Conservation (phyloP, 139 green algal species). For the Parachlorella kessleri region DNA sequence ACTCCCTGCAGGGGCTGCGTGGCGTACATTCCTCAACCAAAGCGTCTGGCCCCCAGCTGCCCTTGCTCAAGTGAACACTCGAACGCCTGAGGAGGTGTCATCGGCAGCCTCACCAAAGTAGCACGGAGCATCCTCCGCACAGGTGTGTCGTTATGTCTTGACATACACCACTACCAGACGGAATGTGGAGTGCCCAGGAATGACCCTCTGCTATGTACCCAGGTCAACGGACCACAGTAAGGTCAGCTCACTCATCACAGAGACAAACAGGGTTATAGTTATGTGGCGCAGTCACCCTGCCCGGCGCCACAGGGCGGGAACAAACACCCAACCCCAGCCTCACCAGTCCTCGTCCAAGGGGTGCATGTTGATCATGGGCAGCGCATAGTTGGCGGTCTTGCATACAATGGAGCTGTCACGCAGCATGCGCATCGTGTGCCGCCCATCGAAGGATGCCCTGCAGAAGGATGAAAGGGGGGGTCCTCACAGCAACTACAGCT, state of each 20-base stretch:
- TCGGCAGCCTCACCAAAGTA: background rate
- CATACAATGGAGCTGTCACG: constrained; percentile 65
- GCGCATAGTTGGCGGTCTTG: constrained; percentile 65
- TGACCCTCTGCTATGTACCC: too few relatives aligned
- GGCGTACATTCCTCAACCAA: too few relatives aligned
- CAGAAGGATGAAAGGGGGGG: background rate
- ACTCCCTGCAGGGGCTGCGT: too few relatives aligned
- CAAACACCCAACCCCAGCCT: constrained; percentile 37
- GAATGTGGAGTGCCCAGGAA: background rate
- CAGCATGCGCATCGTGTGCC: constrained; percentile 63
- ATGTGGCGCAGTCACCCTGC: background rate
- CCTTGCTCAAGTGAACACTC: background rate
- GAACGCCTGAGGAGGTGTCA: background rate
- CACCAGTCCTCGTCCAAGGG: constrained; percentile 78
- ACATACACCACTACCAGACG: background rate
- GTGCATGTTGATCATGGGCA: constrained; percentile 85
- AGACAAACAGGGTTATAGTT: background rate
- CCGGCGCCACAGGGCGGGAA: background rate
- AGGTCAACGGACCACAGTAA: too few relatives aligned
- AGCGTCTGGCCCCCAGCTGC: too few relatives aligned
- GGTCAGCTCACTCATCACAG: too few relatives aligned
- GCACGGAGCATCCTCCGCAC: background rate
- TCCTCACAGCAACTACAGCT: too few relatives aligned
- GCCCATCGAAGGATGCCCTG: constrained; percentile 81
- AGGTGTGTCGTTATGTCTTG: background rate